Base-by-base conservation (phyloP, 2,329 filamentous ascomycete genomes). In the Arthrinium puccinioides region DNA sequence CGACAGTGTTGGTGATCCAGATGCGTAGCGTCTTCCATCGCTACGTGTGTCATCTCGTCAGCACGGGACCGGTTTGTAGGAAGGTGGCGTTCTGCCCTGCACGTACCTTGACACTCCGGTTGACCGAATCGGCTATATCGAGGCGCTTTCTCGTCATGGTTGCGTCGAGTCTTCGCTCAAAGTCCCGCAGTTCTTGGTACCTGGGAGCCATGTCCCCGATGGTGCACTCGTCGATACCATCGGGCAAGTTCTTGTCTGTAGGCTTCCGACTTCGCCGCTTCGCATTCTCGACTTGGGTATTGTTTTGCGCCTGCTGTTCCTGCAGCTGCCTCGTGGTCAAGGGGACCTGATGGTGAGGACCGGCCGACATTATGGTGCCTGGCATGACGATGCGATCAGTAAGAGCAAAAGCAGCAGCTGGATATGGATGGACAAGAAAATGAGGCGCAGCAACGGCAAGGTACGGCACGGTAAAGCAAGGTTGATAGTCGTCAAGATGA, bases 1-100 rank as follows among this genome's bases (percentile, higher is more conserved):
- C 87, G 23, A 83, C 87, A 1, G 88, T 95, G 62, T 98, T 98
- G 53, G 81, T 89, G 52, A 98, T 82, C 88, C 88, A 97, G 45
- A 98, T 76, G 44, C 90, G 84, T 61, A 98, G 70, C 3, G 87
- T 94, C 55, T 83, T 85, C 60, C 82, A 84, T 48, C 85, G 78
- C 76, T 87, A 39, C 16, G 33, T n/a, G 13, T 24, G 15, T 8
- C 9, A 9, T 28, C 20, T 7, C 18, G 27, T 38, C 13, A 32
- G 23, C 11, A 14, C 28, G 20, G 16, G 15, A 13, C 27, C 40
- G 18, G 21, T 29, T 24, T n/a, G n/a, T 16, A 26, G 20, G 15
- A 16, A 23, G 15, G 19, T 5, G 20, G 29, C 15, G 18, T 13
- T 28, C 13, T 6, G 9, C 10, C 5, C 4, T 16, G 14, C 18